Base-by-base conservation (phyloP, 768 basidiomycete genomes). In the Dacryopinax spathularia region DNA sequence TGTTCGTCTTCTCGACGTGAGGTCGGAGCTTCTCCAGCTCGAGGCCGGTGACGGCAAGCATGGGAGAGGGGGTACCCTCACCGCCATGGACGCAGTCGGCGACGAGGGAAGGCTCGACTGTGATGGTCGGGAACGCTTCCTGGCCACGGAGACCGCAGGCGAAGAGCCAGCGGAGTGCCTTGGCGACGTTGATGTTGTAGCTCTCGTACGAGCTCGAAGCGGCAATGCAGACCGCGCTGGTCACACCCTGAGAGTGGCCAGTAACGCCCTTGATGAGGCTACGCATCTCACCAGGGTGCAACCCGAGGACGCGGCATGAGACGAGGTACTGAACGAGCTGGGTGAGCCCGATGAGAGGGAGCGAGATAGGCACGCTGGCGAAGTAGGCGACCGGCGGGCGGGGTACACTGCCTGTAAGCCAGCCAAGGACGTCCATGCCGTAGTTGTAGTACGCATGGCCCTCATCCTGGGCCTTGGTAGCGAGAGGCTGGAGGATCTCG, bases 181-280 rank as follows among this genome's bases (percentile, higher is more conserved):
- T 94, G 72, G 80, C 77, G 9, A 84, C 80, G 75, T 96, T 95
- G 64, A 75, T 75, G 63, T 81, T 77, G 74, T 91, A 89, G 2
- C 86, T 84, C 56, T 86, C 85, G 65, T 85, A 84, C 27, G 85
- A 84, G 18, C 79, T 79, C 3, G 93, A 91, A 3, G 89, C 84
- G 6, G 94, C 81, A 70, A 97, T 84, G 36, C 83, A 86, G 61
- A 94, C 82, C n/a, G 96, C 96, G 13, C 94, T 91, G 59, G 96
- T 86, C 69, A 99, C 84, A 68, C 96, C 96, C 74, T 98, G 95
- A 1, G 94, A 97, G 76, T 99, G 96, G 33, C 96, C 96, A 16
- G 96, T 98, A 1, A 93, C 84, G 34, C 95, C 95, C 10, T 83
- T 79, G 62, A 98, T 80, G 48, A 82, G 81, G 48, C 79, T 75